phyloP scores from a whole-genome alignment of 202 grass and related monocot genomes.

The Schoenoplectus tabernaemontani region DNA sequence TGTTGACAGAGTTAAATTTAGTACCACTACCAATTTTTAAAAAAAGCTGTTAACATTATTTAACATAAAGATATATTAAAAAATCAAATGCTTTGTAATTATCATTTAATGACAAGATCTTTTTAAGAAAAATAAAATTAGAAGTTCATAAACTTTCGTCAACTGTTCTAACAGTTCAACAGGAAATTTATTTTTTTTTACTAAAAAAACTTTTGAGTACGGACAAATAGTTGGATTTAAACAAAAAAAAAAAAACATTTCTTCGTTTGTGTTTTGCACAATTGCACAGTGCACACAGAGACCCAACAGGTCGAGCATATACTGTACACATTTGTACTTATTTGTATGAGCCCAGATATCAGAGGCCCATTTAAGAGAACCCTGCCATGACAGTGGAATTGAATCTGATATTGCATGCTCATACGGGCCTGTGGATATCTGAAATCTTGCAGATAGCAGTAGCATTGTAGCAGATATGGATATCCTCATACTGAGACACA shows the following conservation, averaged over 20 bases:
- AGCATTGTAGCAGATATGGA: not conserved
- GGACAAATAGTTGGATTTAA: not conserved
- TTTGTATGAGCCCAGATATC: not conserved
- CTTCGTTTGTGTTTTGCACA: not conserved
- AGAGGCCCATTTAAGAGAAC: not conserved
- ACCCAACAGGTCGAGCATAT: not conserved
- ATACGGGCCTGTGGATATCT: not conserved
- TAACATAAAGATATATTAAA: no score
- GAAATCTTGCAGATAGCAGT: not conserved
- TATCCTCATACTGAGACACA: no score
- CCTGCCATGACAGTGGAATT: not conserved
- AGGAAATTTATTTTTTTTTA: not conserved
- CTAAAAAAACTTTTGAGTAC: not conserved
- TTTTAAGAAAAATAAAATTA: no score
- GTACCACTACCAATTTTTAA: not conserved
- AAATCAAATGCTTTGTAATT: no score
- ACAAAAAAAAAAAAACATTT: not conserved
- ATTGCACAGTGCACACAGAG: not conserved
- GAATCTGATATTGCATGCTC: not conserved
- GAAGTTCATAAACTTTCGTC: no score
- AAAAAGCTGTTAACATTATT: not conserved
- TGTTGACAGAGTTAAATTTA: not conserved
- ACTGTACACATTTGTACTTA: not conserved
- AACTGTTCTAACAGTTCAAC: no score
- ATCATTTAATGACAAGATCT: no score